A percentile compares a stretch with the other conserved stretches of the same genome.
phyloP scores from a whole-genome alignment of 2,329 filamentous ascomycete genomes.

The Catunica adiposa region DNA sequence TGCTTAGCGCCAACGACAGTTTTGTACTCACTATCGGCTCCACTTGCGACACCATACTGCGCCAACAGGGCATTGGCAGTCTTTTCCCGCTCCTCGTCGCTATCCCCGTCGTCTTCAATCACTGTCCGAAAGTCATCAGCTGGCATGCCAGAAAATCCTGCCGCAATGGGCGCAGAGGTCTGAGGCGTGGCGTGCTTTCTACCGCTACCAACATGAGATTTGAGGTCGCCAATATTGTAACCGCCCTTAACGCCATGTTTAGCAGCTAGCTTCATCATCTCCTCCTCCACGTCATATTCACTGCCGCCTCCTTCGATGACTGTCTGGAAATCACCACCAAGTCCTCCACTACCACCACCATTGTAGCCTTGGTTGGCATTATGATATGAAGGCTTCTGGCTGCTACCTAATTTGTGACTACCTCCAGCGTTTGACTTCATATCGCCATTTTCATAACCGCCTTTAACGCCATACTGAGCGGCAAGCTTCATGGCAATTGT shows the following conservation, averaged over 20 bases:
- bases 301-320: not conserved
- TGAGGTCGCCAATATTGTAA: not conserved
- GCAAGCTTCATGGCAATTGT: not conserved
- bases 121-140: not conserved
- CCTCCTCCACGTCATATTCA: slow-evolving; percentile 1
- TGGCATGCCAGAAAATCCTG: not conserved
- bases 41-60: not conserved
- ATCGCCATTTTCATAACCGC: not conserved
- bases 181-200: not conserved
- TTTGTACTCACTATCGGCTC: not conserved
- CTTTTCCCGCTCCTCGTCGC: not conserved
- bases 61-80: not conserved
- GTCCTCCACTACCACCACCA: not conserved
- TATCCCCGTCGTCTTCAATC: not conserved
- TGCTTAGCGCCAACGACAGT: slow-evolving; percentile 1
- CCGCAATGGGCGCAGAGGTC: not conserved
- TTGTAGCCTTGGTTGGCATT: not conserved
- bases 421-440: not conserved
- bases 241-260: not conserved
- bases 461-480: not conserved
- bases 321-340: not conserved
- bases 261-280: not conserved
- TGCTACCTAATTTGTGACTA: not conserved
- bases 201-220: not conserved
- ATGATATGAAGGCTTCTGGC: not conserved